phyloP scores from a whole-genome alignment of 345 rosid species.

The Bruguiera gymnorhiza region DNA sequence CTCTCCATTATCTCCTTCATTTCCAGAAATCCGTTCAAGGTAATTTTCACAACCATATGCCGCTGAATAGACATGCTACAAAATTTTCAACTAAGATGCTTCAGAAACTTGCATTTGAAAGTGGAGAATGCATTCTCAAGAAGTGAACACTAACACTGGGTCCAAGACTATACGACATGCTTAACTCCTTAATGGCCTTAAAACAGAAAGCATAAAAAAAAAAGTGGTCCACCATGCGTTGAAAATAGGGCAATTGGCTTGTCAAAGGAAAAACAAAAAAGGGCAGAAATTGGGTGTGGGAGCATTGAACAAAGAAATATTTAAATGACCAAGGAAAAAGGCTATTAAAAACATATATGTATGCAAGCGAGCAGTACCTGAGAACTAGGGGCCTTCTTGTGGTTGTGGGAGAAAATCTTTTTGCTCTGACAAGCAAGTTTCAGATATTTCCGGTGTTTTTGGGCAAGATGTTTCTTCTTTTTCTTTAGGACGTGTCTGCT shows the following conservation, averaged over 20 bases:
- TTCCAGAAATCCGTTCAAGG: constrained; percentile 36
- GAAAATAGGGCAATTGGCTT: neutral
- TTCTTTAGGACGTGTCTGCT: constrained; percentile 41
- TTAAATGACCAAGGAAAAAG: neutral
- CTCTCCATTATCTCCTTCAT: constrained; percentile 31
- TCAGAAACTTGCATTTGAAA: neutral
- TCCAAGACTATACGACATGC: too few species aligned
- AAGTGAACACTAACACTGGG: neutral
- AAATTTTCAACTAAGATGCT: constrained; percentile 4
- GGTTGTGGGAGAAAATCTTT: constrained; percentile 30
- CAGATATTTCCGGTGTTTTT: constrained; percentile 48
- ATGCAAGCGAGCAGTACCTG: constrained; percentile 47
- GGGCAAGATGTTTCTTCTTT: constrained; percentile 43
- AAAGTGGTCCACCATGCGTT: neutral
- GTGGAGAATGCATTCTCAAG: neutral
- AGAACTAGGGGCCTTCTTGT: constrained; percentile 35
- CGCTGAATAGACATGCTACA: constrained; percentile 7
- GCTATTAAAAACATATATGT: neutral
- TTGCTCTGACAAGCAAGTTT: constrained; percentile 58
- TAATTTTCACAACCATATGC: constrained; percentile 27
- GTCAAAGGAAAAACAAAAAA: neutral
- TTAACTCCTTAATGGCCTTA: too few species aligned
- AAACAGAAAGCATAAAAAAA: too few species aligned
- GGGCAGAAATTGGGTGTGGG: neutral
- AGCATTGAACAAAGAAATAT: constrained; percentile 4